Conservation (phyloP, 228 moss, liverwort and hornwort genomes). For the Sphagnum fallax region DNA sequence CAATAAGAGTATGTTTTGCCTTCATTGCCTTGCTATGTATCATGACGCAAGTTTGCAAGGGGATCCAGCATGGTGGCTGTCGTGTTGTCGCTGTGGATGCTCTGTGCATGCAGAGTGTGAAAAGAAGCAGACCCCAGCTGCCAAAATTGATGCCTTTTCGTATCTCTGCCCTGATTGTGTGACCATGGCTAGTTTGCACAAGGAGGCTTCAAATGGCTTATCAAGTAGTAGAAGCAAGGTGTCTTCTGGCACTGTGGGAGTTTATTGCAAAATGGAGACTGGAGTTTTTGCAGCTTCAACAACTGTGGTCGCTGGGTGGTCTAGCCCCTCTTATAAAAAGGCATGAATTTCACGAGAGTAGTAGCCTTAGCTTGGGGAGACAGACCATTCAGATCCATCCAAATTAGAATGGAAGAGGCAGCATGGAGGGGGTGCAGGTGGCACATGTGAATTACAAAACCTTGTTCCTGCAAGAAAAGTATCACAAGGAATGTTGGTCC, state of each 20-base stretch:
- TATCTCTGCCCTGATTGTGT: slow-evolving; percentile 78
- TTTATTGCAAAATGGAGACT: slow-evolving; percentile 34
- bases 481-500: slow-evolving; percentile 8
- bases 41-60: slow-evolving; percentile 53
- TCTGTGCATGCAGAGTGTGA: slow-evolving; percentile 81
- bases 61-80: slow-evolving; percentile 63
- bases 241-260: slow-evolving; percentile 18
- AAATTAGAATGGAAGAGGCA: slow-evolving; percentile 23
- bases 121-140: slow-evolving; percentile 29
- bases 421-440: slow-evolving; percentile 14
- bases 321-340: slow-evolving; percentile 68
- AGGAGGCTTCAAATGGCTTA: slow-evolving; percentile 42
- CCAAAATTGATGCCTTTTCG: slow-evolving; percentile 31
- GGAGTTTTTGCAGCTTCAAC: slow-evolving; percentile 33
- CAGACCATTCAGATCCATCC: slow-evolving; percentile 32
- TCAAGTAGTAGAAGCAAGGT: slow-evolving; percentile 37
- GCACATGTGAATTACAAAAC: slow-evolving; percentile 12
- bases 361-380: slow-evolving; percentile 39
- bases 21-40: slow-evolving; percentile 64
- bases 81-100: slow-evolving; percentile 69
- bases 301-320: slow-evolving; percentile 42
- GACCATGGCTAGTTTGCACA: slow-evolving; percentile 41
- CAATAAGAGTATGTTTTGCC: slow-evolving; percentile 67
- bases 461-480: slow-evolving; percentile 19
- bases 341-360: slow-evolving; percentile 60